Percentiles rank a stretch among this genome's conserved stretches.
Conservation (phyloP, 1,284 basidiomycete species). For the Golubevia pallescens region DNA sequence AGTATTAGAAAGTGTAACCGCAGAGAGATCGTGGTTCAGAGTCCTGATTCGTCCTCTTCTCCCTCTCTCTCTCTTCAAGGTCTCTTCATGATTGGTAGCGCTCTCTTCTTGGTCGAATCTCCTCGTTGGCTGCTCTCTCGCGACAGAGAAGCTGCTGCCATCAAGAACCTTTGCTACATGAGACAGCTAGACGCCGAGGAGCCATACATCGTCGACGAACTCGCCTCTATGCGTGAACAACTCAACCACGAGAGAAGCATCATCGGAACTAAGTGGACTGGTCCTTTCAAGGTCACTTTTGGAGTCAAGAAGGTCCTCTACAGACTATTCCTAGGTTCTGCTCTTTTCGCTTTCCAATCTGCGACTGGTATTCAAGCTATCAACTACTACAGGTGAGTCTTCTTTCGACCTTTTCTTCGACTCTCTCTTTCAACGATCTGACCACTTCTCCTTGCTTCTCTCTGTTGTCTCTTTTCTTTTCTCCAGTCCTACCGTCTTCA, state of each 20-base stretch:
- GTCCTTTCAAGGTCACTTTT: slow-evolving; percentile 14
- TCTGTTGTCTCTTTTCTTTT: no score
- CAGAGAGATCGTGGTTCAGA: not conserved
- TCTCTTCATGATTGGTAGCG: slow-evolving; percentile 28
- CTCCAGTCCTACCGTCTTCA: slow-evolving; percentile 19
- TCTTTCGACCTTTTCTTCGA: no score
- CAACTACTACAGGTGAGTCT: no score
- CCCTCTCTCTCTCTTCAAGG: not conserved
- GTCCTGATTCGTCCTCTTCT: not conserved
- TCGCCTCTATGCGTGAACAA: not conserved
- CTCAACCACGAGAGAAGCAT: not conserved
- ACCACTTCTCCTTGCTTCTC: no score
- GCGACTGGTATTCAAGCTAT: slow-evolving; percentile 31
- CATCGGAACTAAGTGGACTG: not conserved
- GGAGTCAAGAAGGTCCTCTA: slow-evolving; percentile 3
- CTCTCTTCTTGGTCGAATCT: slow-evolving; percentile 70
- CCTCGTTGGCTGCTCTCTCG: slow-evolving; percentile 72
- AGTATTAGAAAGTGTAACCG: not conserved
- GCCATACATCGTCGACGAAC: slow-evolving; percentile 14
- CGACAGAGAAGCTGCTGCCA: slow-evolving; percentile 49
- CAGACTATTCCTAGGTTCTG: slow-evolving; percentile 10
- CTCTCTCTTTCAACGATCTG: no score
- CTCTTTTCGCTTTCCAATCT: slow-evolving; percentile 18
- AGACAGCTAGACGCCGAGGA: slow-evolving; percentile 23
- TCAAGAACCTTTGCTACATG: slow-evolving; percentile 20